These are phyloP conservation scores for Sclerotinia sclerotiorum DNA, from an alignment of 2,329 filamentous ascomycete genomes.

Conservation along the genomic window DNA sequence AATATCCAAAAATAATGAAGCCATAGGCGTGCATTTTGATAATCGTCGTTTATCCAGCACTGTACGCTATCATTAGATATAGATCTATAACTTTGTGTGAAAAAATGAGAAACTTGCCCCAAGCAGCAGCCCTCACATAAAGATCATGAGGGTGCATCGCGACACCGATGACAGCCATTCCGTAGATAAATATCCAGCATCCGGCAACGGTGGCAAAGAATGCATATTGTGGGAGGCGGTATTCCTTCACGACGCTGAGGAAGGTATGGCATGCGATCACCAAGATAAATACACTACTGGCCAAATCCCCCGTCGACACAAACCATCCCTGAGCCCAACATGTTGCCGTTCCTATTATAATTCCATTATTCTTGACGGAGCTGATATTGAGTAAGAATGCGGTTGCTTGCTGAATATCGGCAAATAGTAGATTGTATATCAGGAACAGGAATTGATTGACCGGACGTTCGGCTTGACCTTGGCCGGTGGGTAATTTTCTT, in stretches of 20 bases:
- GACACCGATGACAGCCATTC: constrained; percentile 54
- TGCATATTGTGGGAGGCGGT: constrained; percentile 49
- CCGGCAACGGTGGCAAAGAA: constrained; percentile 51
- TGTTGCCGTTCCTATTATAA: constrained; percentile 53
- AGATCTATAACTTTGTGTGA: background rate
- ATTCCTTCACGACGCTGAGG: constrained; percentile 57
- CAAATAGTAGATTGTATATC: constrained; percentile 67
- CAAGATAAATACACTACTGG: constrained; percentile 66
- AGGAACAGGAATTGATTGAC: constrained; percentile 68
- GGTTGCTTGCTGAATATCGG: constrained; percentile 65
- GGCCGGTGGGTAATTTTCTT: constrained; percentile 20
- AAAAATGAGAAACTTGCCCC: constrained; percentile 47
- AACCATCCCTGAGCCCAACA: constrained; percentile 70
- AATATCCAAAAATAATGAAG: constrained; percentile 68
- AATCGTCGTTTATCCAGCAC: constrained; percentile 64
- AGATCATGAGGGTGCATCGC: constrained; percentile 44
- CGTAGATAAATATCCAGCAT: constrained; percentile 61
- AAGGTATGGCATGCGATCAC: constrained; percentile 67
- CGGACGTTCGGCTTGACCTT: constrained; percentile 31
- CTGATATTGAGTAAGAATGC: constrained; percentile 63
- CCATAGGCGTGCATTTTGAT: constrained; percentile 55
- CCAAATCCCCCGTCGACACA: constrained; percentile 63
- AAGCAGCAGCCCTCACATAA: constrained; percentile 65
- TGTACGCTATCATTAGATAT: constrained; percentile 30
- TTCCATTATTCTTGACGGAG: constrained; percentile 55